These are phyloP conservation scores for Hygrophila difformis DNA, from an alignment of 257 asterid species.

Conservation along the genomic window DNA sequence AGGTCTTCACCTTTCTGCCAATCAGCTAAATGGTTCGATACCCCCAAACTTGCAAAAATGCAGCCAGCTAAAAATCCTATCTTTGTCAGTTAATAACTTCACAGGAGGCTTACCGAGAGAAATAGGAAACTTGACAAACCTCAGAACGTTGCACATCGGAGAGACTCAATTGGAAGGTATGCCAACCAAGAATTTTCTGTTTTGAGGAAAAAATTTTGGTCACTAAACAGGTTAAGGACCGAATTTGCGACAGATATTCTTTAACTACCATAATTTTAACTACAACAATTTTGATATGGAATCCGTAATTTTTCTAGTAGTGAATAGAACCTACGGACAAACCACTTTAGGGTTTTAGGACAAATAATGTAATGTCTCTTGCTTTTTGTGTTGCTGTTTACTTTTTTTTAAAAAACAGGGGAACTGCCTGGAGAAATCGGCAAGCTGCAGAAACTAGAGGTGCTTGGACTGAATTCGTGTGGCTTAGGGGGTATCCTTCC, in stretches of 20 bases:
- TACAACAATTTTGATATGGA: no score
- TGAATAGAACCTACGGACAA: no score
- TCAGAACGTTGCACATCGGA: conserved; percentile 21
- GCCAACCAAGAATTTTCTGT: neutral
- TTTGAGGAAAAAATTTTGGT: no score
- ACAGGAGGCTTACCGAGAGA: conserved; percentile 26
- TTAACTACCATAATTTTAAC: no score
- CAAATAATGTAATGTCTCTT: neutral
- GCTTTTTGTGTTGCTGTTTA: no score
- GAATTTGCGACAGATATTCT: no score
- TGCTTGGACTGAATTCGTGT: neutral
- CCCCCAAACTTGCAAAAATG: conserved; percentile 21
- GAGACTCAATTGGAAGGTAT: conserved; percentile 27
- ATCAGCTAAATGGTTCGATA: conserved; percentile 19
- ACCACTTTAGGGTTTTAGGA: neutral
- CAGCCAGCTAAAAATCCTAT: conserved; percentile 14
- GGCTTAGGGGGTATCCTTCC: conserved; percentile 18
- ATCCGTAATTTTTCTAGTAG: no score
- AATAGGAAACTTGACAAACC: conserved; percentile 24
- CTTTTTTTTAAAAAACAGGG: no score
- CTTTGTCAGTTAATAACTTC: conserved; percentile 24
- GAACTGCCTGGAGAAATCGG: conserved; percentile 27
- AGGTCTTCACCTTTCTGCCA: conserved; percentile 11
- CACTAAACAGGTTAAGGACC: no score
- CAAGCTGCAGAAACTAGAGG: conserved; percentile 19